A percentile compares a stretch with the other conserved stretches of the same genome.
These are phyloP conservation scores for Starmerella scarabaei DNA, from an alignment of 805 yeast species.

Conservation along the genomic window DNA sequence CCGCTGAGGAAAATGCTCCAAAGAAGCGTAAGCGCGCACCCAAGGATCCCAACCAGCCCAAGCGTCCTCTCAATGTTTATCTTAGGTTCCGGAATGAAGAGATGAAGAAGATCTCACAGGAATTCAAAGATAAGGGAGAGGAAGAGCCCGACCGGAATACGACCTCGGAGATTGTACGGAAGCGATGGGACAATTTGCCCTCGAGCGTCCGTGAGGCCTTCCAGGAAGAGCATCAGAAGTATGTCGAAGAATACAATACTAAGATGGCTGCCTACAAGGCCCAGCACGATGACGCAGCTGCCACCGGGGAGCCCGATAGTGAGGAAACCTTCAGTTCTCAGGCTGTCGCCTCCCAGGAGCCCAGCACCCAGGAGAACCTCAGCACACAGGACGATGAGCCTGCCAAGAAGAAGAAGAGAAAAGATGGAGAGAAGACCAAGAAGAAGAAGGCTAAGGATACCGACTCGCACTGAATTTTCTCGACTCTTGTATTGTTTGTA, in stretches of 20 bases:
- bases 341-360: neutral
- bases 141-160: conserved; percentile 62
- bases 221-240: conserved; percentile 41
- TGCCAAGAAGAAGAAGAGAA: conserved; percentile 23
- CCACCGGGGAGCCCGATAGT: neutral
- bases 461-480: too few relatives aligned
- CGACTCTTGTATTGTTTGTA: too few relatives aligned
- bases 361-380: neutral
- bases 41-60: conserved; percentile 87
- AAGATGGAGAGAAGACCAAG: conserved; percentile 36
- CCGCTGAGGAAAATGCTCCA: neutral
- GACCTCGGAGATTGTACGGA: conserved; percentile 64
- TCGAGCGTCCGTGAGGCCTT: conserved; percentile 61
- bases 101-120: conserved; percentile 58
- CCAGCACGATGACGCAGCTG: conserved; percentile 18
- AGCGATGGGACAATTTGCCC: conserved; percentile 61
- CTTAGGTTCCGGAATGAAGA: conserved; percentile 64
- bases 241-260: conserved; percentile 34
- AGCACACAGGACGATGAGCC: neutral
- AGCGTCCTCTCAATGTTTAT: conserved; percentile 82
- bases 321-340: neutral
- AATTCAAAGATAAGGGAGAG: conserved; percentile 45
- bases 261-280: conserved; percentile 37
- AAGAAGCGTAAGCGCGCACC: conserved; percentile 36
- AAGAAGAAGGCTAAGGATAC: conserved; percentile 36